Evolutionary conservation across 345 rosid species (phyloP), one percentile per base, ranked within the genome.

Genomic region (Arabis alpina): DNA sequence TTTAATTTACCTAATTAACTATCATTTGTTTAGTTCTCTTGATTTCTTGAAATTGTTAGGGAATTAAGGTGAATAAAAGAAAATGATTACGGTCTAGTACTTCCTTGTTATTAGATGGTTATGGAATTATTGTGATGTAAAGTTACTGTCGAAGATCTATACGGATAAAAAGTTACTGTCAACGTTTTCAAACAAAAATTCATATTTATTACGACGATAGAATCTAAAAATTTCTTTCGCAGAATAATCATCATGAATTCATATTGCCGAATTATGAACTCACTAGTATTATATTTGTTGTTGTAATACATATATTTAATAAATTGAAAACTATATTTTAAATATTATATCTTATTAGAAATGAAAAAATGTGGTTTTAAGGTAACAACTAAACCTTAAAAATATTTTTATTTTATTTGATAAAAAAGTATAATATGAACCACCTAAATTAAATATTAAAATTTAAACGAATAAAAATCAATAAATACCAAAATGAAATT

Each of bases 1-100:
- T 66, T 74, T 74, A 53, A 8, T 66, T 30, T 32, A 57, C 66
- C 54, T 19, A 25, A 10, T 27, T 48, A 6, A 51, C 11, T 61
- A 2, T 63, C 15, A 40, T n/a, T 24, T 14, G 54, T n/a, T 13
- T 30, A 7, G 43, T 32, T 16, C 6, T 42, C 16, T 15, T 56
- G 27, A 9, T 3, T 50, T 64, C 57, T 36, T 2, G 28, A 64
- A n/a, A 6, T 10, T 53, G 24, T 16, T 14, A 44, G 19, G 30
- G 3, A 16, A 15, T 55, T 57, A 57, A 57, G 30, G n/a, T 15
- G 37, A 49, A 24, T 48, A 51, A 50, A 23, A 36, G 4, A 51
- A 52, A 51, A 51, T 51, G 7, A 25, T 4, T 9, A 61, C 25
- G 13, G 42, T 36, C 10, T 24, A 10, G 12, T 25, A 9, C n/a